These are phyloP conservation scores for Calonectria henricotiae DNA, from an alignment of 2,329 filamentous ascomycete species.

Conservation along the genomic window DNA sequence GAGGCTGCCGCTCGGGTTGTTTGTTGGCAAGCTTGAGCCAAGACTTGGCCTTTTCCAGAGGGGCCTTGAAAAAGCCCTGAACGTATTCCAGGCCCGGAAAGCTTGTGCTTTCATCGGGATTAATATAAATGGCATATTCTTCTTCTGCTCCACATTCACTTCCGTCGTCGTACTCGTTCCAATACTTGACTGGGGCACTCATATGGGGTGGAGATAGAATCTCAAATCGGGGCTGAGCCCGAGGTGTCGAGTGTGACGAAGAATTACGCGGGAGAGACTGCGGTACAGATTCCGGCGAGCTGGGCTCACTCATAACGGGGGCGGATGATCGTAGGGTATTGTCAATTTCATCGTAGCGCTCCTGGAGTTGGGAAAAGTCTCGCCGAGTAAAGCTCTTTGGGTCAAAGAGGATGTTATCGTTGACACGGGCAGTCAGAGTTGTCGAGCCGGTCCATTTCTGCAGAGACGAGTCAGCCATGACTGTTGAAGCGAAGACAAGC, in stretches of 20 bases:
- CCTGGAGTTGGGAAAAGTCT: slow-evolving; percentile 72
- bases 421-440: slow-evolving; percentile 77
- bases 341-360: slow-evolving; percentile 69
- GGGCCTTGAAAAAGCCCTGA: slow-evolving; percentile 66
- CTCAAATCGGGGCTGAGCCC: slow-evolving; percentile 52
- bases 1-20: slow-evolving; percentile 51
- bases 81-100: slow-evolving; percentile 78
- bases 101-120: slow-evolving; percentile 74
- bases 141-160: slow-evolving; percentile 76
- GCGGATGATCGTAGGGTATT: slow-evolving; percentile 64
- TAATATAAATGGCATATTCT: slow-evolving; percentile 81
- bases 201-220: slow-evolving; percentile 54
- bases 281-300: slow-evolving; percentile 57
- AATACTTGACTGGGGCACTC: slow-evolving; percentile 70
- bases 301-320: slow-evolving; percentile 60
- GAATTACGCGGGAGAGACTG: slow-evolving; percentile 40
- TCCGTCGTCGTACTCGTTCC: slow-evolving; percentile 91
- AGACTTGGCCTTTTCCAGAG: slow-evolving; percentile 67
- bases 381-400: slow-evolving; percentile 81
- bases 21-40: slow-evolving; percentile 63
- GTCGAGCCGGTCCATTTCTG: slow-evolving; percentile 87
- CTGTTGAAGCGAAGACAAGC: no score
- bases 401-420: slow-evolving; percentile 75
- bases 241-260: slow-evolving; percentile 50
- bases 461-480: not conserved